Percentiles rank a stretch among this genome's conserved stretches.
phyloP scores from a whole-genome alignment of 257 asterid species.

The Gentiana macrophylla region DNA sequence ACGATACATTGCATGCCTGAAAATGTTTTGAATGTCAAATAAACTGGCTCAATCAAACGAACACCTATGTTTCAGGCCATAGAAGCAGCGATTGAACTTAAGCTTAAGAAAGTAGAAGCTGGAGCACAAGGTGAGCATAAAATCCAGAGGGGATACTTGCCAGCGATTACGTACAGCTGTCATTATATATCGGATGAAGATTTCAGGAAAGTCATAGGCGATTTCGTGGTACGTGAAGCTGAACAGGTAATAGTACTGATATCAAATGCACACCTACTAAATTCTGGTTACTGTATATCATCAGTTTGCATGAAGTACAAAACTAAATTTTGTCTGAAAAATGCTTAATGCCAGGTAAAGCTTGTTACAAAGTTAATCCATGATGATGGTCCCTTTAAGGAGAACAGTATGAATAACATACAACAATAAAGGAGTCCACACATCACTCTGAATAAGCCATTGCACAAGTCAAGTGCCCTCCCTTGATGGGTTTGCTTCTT shows the following conservation, averaged over 20 bases:
- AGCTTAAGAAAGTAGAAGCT: conserved; percentile 81
- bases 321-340: background rate
- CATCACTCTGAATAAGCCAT: too few relatives aligned
- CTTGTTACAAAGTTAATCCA: conserved; percentile 58
- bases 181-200: conserved; percentile 72
- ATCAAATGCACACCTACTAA: background rate
- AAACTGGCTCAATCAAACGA: background rate
- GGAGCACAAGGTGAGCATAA: conserved; percentile 99
- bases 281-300: background rate
- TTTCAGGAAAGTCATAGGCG: conserved; percentile 54
- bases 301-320: too few relatives aligned
- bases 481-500: too few relatives aligned
- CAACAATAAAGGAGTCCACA: background rate
- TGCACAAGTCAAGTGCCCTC: too few relatives aligned
- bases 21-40: too few relatives aligned
- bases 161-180: conserved; percentile 74
- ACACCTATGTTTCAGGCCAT: conserved; percentile 49
- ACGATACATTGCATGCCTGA: too few relatives aligned
- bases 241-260: conserved; percentile 46
- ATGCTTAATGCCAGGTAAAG: conserved; percentile 41
- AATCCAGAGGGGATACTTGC: conserved; percentile 93
- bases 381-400: conserved; percentile 86
- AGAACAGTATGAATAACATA: conserved; percentile 1
- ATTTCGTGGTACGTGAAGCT: conserved; percentile 73
- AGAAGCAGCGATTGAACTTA: conserved; percentile 89